phyloP scores from a whole-genome alignment of 768 basidiomycete species.

The Antrodiella citrinella region DNA sequence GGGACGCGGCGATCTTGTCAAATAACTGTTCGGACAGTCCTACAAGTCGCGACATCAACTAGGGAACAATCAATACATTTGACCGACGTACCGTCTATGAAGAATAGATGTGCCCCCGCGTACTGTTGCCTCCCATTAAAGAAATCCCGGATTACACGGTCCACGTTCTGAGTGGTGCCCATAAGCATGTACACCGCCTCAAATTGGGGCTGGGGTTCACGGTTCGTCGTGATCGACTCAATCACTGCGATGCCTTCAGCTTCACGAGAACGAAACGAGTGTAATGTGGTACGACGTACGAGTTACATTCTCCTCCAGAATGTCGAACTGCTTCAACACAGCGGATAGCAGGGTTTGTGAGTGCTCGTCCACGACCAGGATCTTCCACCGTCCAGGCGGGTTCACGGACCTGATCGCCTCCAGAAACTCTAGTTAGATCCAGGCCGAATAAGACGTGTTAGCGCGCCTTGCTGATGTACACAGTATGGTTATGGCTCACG shows the following conservation, averaged over 20 bases:
- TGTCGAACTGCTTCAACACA: conserved; percentile 89
- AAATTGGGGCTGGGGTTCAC: conserved; percentile 76
- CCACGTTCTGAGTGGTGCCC: conserved; percentile 91
- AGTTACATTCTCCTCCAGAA: conserved; percentile 93
- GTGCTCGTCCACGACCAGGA: conserved; percentile 92
- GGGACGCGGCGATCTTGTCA: conserved; percentile 60
- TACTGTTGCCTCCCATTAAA: conserved; percentile 57
- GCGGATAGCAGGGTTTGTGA: conserved; percentile 77
- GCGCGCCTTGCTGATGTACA: neutral
- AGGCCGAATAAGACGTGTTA: conserved; percentile 26
- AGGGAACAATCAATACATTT: neutral
- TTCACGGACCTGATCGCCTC: conserved; percentile 82
- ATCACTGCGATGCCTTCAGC: conserved; percentile 50
- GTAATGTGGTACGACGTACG: conserved; percentile 61
- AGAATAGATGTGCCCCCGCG: conserved; percentile 83
- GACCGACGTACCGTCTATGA: conserved; percentile 67
- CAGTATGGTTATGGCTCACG: conserved; percentile 27
- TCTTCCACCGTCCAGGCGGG: conserved; percentile 90
- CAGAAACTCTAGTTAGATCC: conserved; percentile 60
- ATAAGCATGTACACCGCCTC: conserved; percentile 94
- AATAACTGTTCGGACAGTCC: conserved; percentile 76
- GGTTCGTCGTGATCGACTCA: conserved; percentile 77
- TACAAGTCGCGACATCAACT: conserved; percentile 23
- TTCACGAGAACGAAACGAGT: neutral
- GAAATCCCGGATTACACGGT: conserved; percentile 86